Base-by-base conservation (phyloP, 2,329 filamentous ascomycete species). In the Pseudofabraea citricarpa region DNA sequence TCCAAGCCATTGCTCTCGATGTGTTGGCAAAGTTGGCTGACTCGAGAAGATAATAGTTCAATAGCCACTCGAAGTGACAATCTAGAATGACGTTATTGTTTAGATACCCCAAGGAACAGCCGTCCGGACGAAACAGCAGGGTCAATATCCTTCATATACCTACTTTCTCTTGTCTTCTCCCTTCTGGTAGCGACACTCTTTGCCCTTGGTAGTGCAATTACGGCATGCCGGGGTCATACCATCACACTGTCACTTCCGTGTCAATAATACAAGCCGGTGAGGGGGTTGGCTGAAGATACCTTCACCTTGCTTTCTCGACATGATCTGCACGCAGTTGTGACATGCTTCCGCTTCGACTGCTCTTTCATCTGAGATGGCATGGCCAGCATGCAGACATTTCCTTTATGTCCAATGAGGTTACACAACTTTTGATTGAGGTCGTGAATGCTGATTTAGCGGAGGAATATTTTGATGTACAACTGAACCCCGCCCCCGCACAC, bases 261-360 rank as follows among this genome's bases (percentile, higher is more conserved):
- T 16, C 9, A 6, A 16, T 40, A 3, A 24, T 10, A 19, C 37
- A n/a, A 21, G 21, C 3, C 29, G 23, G 13, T 6, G 27, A 12
- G 32, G 4, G 3, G 36, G n/a, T 29, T 32, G 18, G 42, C 33
- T 13, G 44, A 21, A 48, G 59, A 44, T 39, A 67, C 65, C 55
- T 64, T 66, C 33, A 67, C 59, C 47, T 67, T 68, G 36, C 65
- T 59, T 39, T 65, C 57, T n/a, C 64, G 59, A 50, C 65, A 68
- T 21, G 54, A 29, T 8, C 46, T 36, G 35, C 56, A 59, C 18
- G 55, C 56, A 39, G 56, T 59, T 1, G 54, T 52, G 44, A 53
- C 48, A 50, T 57, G 53, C 24, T 52, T 53, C 18, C 48, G 32
- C 32, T 15, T 4, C 32, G 12, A 12, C n/a, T n/a, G n/a, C n/a